These are phyloP conservation scores for Lactifluus subvellereus DNA, from an alignment of 768 basidiomycete species.

Conservation along the genomic window DNA sequence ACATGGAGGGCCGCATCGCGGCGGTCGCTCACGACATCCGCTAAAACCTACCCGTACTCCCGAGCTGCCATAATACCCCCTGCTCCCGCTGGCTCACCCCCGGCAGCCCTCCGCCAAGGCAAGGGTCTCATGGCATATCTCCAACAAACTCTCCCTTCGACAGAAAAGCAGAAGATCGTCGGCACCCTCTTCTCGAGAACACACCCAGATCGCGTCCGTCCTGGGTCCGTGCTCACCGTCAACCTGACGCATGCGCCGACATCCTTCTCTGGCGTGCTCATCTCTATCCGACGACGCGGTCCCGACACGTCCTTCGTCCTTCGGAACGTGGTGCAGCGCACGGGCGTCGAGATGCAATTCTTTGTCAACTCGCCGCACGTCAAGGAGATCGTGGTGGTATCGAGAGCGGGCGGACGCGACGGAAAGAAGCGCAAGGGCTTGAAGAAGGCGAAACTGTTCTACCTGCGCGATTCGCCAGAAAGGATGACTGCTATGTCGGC, in stretches of 20 bases:
- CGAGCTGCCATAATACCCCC: constrained; percentile 54
- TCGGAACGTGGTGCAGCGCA: constrained; percentile 85
- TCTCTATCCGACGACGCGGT: constrained; percentile 77
- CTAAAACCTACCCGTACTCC: constrained; percentile 60
- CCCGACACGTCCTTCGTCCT: constrained; percentile 83
- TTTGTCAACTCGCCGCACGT: constrained; percentile 81
- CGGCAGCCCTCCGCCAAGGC: constrained; percentile 50
- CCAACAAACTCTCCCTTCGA: constrained; percentile 54
- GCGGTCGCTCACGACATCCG: constrained; percentile 8
- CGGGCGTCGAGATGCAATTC: constrained; percentile 91
- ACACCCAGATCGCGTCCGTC: constrained; percentile 59
- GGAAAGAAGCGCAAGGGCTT: constrained; percentile 41
- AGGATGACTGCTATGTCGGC: constrained; percentile 76
- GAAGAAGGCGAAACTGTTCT: constrained; percentile 77
- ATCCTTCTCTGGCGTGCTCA: constrained; percentile 82
- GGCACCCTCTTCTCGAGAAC: constrained; percentile 63
- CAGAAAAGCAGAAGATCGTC: constrained; percentile 66
- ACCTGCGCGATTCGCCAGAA: constrained; percentile 73
- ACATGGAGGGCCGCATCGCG: not conserved
- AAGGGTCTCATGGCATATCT: constrained; percentile 78
- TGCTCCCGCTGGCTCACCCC: constrained; percentile 38
- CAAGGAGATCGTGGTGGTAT: constrained; percentile 77
- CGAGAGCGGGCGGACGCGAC: constrained; percentile 4
- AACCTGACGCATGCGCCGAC: constrained; percentile 72
- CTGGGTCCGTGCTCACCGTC: constrained; percentile 85